Evolutionary conservation across 768 basidiomycete species (phyloP), one percentile per base, ranked within the genome.

Genomic region (Tricholoma hemisulphureum): DNA sequence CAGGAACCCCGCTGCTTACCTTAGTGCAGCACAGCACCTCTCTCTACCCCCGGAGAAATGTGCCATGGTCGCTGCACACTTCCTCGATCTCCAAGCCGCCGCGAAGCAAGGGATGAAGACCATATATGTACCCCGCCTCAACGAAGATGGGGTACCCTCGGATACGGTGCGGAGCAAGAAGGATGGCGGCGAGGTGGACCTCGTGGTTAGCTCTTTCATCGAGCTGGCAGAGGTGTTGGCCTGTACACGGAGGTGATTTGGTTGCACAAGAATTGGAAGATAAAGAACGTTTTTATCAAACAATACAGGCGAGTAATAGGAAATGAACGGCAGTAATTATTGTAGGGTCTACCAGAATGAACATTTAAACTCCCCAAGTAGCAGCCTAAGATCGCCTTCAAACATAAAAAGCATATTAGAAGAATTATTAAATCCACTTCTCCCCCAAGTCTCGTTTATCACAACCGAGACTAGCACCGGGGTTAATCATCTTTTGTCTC

Each of bases 11-110:
- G 72, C 78, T 39, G 74, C 80, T 0, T 89, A 88, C 61, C 68
- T 76, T 1, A 74, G 77, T 2, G 80, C 81, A 1, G 67, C 78
- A 1, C 72, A 75, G 7, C 80, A 86, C 59, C 78, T 89, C 7
- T 69, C 75, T 1, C 59, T 85, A 4, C 69, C 75, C 1, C 81
- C 86, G 0, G 62, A 77, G 9, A 77, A 78, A 37, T 75, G 80
- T 35, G 86, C 82, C 2, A 83, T 89, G 81, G 87, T 89, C 8
- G 86, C 87, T 0, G 77, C 86, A 7, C 88, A 89, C 69, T 73
- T 75, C 3, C 75, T 70, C 56, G 88, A 89, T 63, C 72, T 87
- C 11, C 75, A 76, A 1, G 83, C 76, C 0, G 86, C 87, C 0
- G 79, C 76, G 0, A 65, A 62, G 0, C 69, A 75, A 3, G 87